phyloP scores from a whole-genome alignment of 768 basidiomycete genomes.

The Leccinum variicolor region DNA sequence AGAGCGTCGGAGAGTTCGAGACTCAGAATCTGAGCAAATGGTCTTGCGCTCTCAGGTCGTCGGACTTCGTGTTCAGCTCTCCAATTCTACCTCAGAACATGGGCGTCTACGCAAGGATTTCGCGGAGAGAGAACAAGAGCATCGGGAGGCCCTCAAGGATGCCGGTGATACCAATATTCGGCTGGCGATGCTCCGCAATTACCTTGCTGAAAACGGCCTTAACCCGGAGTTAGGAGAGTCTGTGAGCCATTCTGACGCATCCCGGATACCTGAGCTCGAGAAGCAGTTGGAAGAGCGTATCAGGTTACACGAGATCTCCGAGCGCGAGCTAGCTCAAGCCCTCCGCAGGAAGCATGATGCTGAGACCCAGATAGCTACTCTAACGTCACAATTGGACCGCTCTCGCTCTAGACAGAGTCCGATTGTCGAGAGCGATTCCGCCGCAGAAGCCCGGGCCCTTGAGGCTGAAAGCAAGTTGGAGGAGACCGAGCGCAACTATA shows the following conservation, averaged over 20 bases:
- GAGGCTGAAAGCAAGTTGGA: constrained; percentile 78
- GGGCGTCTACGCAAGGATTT: constrained; percentile 71
- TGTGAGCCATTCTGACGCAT: constrained; percentile 31
- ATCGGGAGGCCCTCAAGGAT: constrained; percentile 62
- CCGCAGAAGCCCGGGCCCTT: constrained; percentile 46
- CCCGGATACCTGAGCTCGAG: constrained; percentile 73
- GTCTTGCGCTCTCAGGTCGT: constrained; percentile 69
- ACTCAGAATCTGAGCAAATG: constrained; percentile 62
- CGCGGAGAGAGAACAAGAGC: constrained; percentile 57
- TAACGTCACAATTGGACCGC: constrained; percentile 67
- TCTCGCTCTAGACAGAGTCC: constrained; percentile 59
- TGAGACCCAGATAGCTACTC: constrained; percentile 62
- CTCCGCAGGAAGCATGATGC: constrained; percentile 68
- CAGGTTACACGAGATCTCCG: constrained; percentile 67
- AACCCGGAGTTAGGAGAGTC: constrained; percentile 67
- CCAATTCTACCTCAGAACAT: constrained; percentile 62
- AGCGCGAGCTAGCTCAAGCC: constrained; percentile 69
- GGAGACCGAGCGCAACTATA: constrained; percentile 76
- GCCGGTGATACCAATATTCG: constrained; percentile 70
- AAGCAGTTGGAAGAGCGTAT: constrained; percentile 69
- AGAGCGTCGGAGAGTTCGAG: constrained; percentile 62
- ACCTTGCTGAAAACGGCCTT: constrained; percentile 87
- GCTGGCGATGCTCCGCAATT: constrained; percentile 74
- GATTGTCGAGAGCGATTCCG: constrained; percentile 35
- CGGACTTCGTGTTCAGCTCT: constrained; percentile 70